Percentiles rank a stretch among this genome's conserved stretches.
Conservation (phyloP, 371 early-diverging fungal genomes). For the Mortierella sp. region DNA sequence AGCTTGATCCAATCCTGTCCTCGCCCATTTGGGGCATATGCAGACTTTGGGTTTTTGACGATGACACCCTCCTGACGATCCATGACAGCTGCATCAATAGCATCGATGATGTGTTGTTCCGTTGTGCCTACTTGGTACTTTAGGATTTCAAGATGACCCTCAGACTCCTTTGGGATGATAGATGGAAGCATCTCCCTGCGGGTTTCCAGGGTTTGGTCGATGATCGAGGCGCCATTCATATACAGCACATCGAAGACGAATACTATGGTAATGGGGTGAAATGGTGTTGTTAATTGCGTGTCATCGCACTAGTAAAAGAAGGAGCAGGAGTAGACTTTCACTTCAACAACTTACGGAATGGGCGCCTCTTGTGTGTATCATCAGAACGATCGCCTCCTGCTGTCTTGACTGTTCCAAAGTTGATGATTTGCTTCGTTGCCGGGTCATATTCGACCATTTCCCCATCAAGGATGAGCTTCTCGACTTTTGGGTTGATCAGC, state of each 20-base stretch:
- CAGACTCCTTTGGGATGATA: constrained; percentile 59
- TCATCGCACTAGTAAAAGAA: no score
- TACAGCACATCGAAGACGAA: constrained; percentile 79
- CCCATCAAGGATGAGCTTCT: constrained; percentile 72
- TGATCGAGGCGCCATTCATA: constrained; percentile 68
- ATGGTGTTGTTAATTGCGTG: no score
- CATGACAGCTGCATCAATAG: constrained; percentile 65
- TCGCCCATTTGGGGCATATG: constrained; percentile 67
- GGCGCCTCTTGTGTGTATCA: constrained; percentile 56
- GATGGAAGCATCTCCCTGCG: constrained; percentile 61
- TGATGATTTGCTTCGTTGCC: constrained; percentile 61
- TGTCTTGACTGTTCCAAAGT: constrained; percentile 80
- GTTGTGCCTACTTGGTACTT: constrained; percentile 61
- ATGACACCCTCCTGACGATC: constrained; percentile 71
- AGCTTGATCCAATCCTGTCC: constrained; percentile 78
- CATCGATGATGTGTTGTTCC: constrained; percentile 67
- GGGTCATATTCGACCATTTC: constrained; percentile 81
- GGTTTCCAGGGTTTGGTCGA: constrained; percentile 62
- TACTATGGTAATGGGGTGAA: constrained; percentile 30
- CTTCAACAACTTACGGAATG: constrained; percentile 62
- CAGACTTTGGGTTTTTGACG: constrained; percentile 71
- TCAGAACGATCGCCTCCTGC: constrained; percentile 62
- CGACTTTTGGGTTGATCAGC: constrained; percentile 54
- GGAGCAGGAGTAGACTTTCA: no score
- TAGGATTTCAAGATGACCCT: constrained; percentile 63